These are phyloP conservation scores for Pyrus communis DNA, from an alignment of 306 rosid genomes.

Conservation along the genomic window DNA sequence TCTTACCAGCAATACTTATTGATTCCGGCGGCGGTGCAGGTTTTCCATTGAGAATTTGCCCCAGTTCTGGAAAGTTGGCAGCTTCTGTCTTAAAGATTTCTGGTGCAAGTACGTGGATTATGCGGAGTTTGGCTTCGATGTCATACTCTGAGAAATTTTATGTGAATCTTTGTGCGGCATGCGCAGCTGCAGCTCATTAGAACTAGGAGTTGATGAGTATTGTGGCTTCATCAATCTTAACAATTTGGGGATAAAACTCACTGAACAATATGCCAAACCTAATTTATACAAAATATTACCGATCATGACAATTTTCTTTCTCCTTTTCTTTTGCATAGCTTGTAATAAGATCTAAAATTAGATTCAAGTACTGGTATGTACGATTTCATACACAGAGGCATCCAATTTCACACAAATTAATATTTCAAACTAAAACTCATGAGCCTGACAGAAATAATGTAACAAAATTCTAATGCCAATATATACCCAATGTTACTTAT, in stretches of 20 bases:
- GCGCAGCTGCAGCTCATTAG: not conserved
- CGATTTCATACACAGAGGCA: too few species aligned
- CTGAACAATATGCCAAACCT: too few species aligned
- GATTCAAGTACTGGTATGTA: too few species aligned
- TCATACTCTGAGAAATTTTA: slow-evolving; percentile 32
- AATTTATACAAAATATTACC: too few species aligned
- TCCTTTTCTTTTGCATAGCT: too few species aligned
- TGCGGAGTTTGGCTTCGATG: slow-evolving; percentile 63
- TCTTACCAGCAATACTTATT: not conserved
- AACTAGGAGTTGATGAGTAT: not conserved
- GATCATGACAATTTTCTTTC: too few species aligned
- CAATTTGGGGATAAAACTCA: too few species aligned
- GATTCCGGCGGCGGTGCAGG: slow-evolving; percentile 12
- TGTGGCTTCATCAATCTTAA: not conserved
- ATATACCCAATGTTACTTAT: not conserved
- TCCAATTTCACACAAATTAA: too few species aligned
- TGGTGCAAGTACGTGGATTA: slow-evolving; percentile 82
- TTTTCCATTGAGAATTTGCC: slow-evolving; percentile 74
- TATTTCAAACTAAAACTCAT: not conserved
- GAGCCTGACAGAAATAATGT: too few species aligned
- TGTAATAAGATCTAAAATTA: too few species aligned
- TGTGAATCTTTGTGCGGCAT: slow-evolving; percentile 42
- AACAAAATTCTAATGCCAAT: not conserved
- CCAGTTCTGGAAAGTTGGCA: slow-evolving; percentile 71
- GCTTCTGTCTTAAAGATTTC: slow-evolving; percentile 79